Conservation (phyloP, 2,329 filamentous ascomycete genomes). For the Monilinia fructicola region DNA sequence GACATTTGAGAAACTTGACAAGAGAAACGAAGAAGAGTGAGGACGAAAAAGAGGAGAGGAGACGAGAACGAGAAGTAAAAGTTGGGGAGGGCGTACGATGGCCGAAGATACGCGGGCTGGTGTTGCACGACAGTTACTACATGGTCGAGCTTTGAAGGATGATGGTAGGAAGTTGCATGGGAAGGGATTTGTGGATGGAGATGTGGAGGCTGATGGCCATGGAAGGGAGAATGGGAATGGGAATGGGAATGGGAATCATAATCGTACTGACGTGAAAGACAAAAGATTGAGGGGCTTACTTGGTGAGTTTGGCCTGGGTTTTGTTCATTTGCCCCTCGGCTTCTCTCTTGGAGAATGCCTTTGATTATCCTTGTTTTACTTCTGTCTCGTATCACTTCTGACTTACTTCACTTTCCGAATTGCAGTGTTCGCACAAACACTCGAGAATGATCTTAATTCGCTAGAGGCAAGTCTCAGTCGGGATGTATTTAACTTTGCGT, state of each 20-base stretch:
- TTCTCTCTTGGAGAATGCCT: neutral
- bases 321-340: neutral
- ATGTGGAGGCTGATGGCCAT: too few relatives aligned
- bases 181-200: neutral
- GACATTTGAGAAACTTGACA: slow-evolving; percentile 10
- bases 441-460: slow-evolving; percentile 11
- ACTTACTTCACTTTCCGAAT: neutral
- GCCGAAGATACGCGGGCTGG: neutral
- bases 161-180: neutral
- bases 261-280: neutral
- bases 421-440: slow-evolving; percentile 6
- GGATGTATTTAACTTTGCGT: slow-evolving; percentile 3
- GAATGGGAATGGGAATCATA: neutral
- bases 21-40: neutral
- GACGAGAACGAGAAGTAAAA: slow-evolving; percentile 2
- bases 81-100: neutral
- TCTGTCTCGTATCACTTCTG: neutral
- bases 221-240: neutral
- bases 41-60: neutral
- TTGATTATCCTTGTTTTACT: neutral
- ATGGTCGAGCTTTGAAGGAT: neutral
- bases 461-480: neutral
- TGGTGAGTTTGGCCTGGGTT: slow-evolving; percentile 1
- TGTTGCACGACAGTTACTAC: slow-evolving; percentile 8
- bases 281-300: slow-evolving; percentile 6